Conservation (phyloP, 345 rosid species). For the Citrus sp. region DNA sequence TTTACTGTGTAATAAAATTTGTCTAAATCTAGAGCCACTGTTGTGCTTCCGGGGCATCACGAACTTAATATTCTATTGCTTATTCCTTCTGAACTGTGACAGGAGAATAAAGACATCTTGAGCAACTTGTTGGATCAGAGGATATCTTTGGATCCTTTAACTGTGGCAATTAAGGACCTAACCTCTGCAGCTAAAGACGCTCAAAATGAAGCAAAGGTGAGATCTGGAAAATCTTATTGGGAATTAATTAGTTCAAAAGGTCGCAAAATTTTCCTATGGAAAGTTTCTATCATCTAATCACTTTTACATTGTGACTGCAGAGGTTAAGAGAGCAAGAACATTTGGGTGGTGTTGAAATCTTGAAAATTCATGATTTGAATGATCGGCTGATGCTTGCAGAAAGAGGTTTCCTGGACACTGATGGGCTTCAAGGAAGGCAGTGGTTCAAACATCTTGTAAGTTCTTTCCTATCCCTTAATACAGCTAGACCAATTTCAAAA, state of each 20-base stretch:
- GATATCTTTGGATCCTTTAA: slow-evolving; percentile 52
- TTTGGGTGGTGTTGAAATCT: slow-evolving; percentile 21
- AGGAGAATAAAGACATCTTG: slow-evolving; percentile 52
- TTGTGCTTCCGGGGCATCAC: background rate
- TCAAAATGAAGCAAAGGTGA: slow-evolving; percentile 62
- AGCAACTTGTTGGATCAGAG: slow-evolving; percentile 43
- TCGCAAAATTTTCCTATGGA: background rate
- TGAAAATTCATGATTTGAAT: slow-evolving; percentile 60
- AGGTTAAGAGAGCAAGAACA: slow-evolving; percentile 34
- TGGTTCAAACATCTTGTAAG: slow-evolving; percentile 99
- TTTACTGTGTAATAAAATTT: background rate
- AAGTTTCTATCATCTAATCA: background rate
- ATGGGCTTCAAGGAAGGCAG: slow-evolving; percentile 66
- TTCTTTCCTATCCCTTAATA: background rate
- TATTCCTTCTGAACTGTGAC: slow-evolving; percentile 9
- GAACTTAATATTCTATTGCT: background rate
- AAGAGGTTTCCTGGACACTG: slow-evolving; percentile 82
- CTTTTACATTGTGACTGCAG: slow-evolving; percentile 34
- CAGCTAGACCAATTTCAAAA: background rate
- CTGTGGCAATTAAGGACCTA: slow-evolving; percentile 55
- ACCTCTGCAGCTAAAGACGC: slow-evolving; percentile 51
- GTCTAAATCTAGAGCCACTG: background rate
- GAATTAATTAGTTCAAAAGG: background rate
- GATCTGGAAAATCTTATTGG: background rate
- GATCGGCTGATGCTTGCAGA: slow-evolving; percentile 87